These are phyloP conservation scores for Rhodotorula babjevae DNA, from an alignment of 768 basidiomycete genomes.

Conservation along the genomic window DNA sequence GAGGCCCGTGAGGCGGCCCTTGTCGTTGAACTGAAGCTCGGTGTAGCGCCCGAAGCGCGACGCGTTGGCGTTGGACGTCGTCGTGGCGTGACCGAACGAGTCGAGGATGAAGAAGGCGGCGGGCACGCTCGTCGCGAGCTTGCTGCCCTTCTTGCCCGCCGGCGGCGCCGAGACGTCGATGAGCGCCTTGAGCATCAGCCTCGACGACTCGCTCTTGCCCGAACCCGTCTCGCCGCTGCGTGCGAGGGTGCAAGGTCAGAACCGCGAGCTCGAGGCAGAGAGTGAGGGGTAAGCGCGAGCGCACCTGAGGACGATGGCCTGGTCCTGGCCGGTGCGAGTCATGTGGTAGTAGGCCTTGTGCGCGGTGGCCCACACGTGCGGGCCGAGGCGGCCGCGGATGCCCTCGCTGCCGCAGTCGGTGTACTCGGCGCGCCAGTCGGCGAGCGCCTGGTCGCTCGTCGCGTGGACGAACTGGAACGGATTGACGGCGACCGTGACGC, in stretches of 20 bases:
- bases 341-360: constrained; percentile 94
- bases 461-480: constrained; percentile 83
- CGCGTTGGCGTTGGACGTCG: constrained; percentile 87
- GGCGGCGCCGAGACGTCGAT: constrained; percentile 78
- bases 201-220: constrained; percentile 84
- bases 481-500: constrained; percentile 77
- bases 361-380: constrained; percentile 87
- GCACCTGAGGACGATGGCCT: constrained; percentile 78
- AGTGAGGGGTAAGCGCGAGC: constrained; percentile 44
- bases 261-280: too few relatives aligned
- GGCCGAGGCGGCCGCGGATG: constrained; percentile 53
- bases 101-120: constrained; percentile 94
- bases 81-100: constrained; percentile 79
- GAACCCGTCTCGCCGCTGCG: constrained; percentile 82
- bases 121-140: constrained; percentile 73
- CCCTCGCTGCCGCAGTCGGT: constrained; percentile 58
- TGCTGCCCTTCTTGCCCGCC: constrained; percentile 54
- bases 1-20: constrained; percentile 77
- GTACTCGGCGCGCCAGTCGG: constrained; percentile 82
- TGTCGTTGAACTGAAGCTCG: constrained; percentile 91
- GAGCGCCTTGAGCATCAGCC: constrained; percentile 79
- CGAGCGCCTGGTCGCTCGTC: constrained; percentile 75
- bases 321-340: constrained; percentile 88
- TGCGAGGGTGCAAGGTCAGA: constrained; percentile 7
- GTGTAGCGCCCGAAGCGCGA: constrained; percentile 98